Base-by-base conservation (phyloP, 2,329 filamentous ascomycete species). In the Coniochaeta prunicola region DNA sequence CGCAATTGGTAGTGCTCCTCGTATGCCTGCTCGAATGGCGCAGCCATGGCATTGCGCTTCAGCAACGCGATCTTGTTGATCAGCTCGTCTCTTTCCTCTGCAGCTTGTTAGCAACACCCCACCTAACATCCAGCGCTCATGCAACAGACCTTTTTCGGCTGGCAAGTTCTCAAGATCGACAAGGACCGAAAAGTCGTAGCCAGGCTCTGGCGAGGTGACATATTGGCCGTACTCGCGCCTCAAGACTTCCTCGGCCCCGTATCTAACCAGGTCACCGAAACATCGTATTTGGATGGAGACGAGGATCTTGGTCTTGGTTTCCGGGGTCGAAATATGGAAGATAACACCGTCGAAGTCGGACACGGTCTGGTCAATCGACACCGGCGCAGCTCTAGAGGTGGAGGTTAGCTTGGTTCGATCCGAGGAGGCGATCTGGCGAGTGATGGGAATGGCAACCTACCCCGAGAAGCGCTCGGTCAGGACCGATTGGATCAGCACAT, bases 291-390 rank as follows among this genome's bases (percentile, higher is more conserved):
- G 86, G 68, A 99, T 89, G 24, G 94, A 99, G 60, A 99, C 87
- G 57, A 96, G 83, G 65, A 99, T 97, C 77, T 96, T 91, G 56
- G 91, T 88, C 81, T 97, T 97, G 62, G 86, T 80, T 74, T 96
- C 92, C 60, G 93, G 94, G 1, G 94, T 99, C 38, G 93, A 97
- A 70, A 99, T 92, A 76, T 99, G 94, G 77, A 97, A 99, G 66
- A 90, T 96, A 67, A 97, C 94, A 72, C 93, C 93, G 77, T 99
- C 96, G 72, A 99, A 99, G 77, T 99, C 94, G 72, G 93, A 97
- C 63, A 97, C 91, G 63, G 96, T 91, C 80, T 99, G 94, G 77
- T 99, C 96, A 74, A 99, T 96, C 67, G 90, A 91, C 60, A 86
- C 84, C 60, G 92, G 91, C 66, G 91, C 79, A 73, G 89, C 89